A percentile compares a stretch with the other conserved stretches of the same genome.
Conservation (phyloP, 2,329 filamentous ascomycete genomes). For the Capronia coronata region DNA sequence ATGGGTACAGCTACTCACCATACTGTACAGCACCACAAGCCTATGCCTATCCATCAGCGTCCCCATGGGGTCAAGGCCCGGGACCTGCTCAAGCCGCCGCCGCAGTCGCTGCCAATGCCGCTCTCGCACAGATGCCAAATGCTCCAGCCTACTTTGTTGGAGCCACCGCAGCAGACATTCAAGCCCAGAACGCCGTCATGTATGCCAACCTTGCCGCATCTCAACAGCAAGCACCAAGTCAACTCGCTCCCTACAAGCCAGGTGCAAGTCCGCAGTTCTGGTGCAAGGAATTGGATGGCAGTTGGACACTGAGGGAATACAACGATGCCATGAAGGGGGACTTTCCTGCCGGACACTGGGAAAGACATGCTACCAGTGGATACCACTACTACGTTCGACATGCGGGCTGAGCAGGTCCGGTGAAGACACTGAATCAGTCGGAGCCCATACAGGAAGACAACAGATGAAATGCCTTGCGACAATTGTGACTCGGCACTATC, state of each 20-base stretch:
- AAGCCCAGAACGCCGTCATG: slow-evolving; percentile 31
- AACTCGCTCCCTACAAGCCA: slow-evolving; percentile 32
- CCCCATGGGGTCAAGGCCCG: slow-evolving; percentile 12
- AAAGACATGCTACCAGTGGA: slow-evolving; percentile 25
- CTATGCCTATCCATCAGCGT: not conserved
- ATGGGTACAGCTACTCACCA: slow-evolving; percentile 20
- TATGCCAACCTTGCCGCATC: slow-evolving; percentile 22
- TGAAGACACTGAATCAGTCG: too few relatives aligned
- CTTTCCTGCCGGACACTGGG: slow-evolving; percentile 27
- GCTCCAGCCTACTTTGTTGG: slow-evolving; percentile 28
- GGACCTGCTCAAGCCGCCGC: slow-evolving; percentile 25
- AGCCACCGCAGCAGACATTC: slow-evolving; percentile 28
- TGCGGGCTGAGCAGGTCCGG: slow-evolving; percentile 6
- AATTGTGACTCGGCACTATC: not conserved
- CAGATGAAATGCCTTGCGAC: not conserved
- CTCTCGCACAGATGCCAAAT: slow-evolving; percentile 23
- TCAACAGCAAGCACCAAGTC: slow-evolving; percentile 27
- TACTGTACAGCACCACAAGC: slow-evolving; percentile 22
- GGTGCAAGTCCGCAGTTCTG: slow-evolving; percentile 32
- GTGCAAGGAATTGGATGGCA: slow-evolving; percentile 34
- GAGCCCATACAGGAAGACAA: not conserved
- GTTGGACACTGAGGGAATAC: slow-evolving; percentile 32
- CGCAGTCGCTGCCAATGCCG: slow-evolving; percentile 24
- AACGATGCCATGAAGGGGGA: slow-evolving; percentile 24
- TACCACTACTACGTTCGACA: slow-evolving; percentile 28